Percentiles rank a stretch among this genome's conserved stretches.
Evolutionary conservation across 768 basidiomycete genomes (phyloP).

Genomic region (Agaricus blazei): DNA sequence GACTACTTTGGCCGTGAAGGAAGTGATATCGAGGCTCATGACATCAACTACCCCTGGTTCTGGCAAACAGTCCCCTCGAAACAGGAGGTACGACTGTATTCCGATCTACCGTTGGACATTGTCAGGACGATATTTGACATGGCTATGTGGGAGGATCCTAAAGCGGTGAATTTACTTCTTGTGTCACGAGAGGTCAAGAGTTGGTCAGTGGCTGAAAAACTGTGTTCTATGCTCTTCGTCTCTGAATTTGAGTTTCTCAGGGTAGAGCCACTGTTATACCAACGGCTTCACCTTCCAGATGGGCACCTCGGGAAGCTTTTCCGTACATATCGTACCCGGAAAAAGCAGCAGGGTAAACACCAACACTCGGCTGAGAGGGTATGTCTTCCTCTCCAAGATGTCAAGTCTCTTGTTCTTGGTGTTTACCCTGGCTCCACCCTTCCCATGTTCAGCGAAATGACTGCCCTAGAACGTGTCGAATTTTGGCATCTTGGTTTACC

Average conservation of each 20-base stretch:
- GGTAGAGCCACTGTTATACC: not conserved
- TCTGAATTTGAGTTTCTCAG: not conserved
- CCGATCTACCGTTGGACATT: not conserved
- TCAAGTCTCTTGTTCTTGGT: not conserved
- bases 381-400: not conserved
- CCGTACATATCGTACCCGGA: not conserved
- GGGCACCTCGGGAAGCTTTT: not conserved
- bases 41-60: not conserved
- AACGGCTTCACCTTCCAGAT: not conserved
- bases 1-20: not conserved
- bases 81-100: not conserved
- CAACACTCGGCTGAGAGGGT: not conserved
- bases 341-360: not conserved
- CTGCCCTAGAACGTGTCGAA: not conserved
- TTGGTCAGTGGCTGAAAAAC: not conserved
- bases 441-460: not conserved
- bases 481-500: not conserved
- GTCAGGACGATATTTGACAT: not conserved
- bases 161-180: not conserved
- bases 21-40: not conserved
- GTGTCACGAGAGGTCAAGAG: not conserved
- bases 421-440: not conserved
- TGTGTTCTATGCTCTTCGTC: not conserved
- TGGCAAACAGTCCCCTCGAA: not conserved
- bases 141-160: not conserved